Conservation (phyloP, 768 basidiomycete species). For the Boletus reticulatus region DNA sequence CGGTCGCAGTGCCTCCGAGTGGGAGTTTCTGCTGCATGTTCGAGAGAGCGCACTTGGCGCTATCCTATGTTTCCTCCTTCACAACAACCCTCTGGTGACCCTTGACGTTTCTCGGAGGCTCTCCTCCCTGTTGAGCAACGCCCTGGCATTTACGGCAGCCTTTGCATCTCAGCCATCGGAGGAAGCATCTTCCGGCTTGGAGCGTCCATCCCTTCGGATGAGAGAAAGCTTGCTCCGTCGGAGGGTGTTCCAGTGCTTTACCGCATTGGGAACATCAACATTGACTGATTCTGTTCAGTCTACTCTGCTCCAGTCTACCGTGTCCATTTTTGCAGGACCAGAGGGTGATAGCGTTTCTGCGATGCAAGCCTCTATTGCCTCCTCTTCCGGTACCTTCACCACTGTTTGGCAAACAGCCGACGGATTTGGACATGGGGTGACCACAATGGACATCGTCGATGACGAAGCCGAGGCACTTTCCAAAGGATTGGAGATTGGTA, state of each 20-base stretch:
- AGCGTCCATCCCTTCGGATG: conserved; percentile 62
- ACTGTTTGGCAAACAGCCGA: conserved; percentile 85
- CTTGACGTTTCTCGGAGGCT: conserved; percentile 90
- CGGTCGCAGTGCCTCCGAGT: conserved; percentile 72
- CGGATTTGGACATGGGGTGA: conserved; percentile 91
- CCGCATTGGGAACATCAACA: conserved; percentile 71
- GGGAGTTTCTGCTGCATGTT: conserved; percentile 89
- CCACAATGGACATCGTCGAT: conserved; percentile 57
- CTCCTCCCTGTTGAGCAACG: conserved; percentile 82
- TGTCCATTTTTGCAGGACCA: conserved; percentile 80
- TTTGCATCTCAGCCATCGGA: conserved; percentile 72
- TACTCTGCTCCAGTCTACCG: conserved; percentile 75
- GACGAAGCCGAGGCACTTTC: conserved; percentile 35
- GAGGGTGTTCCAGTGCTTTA: conserved; percentile 88
- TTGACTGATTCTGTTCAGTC: conserved; percentile 84
- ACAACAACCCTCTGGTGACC: conserved; percentile 79
- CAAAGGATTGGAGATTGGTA: conserved; percentile 28
- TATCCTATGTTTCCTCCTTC: conserved; percentile 80
- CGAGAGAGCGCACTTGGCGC: conserved; percentile 89
- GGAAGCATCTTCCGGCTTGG: conserved; percentile 45
- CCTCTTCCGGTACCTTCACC: conserved; percentile 79
- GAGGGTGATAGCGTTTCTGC: conserved; percentile 82
- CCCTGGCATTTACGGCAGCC: conserved; percentile 84
- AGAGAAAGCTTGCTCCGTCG: conserved; percentile 82
- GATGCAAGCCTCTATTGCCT: conserved; percentile 89